These are phyloP conservation scores for Botrytis porri DNA, from an alignment of 2,329 filamentous ascomycete genomes.

Conservation along the genomic window DNA sequence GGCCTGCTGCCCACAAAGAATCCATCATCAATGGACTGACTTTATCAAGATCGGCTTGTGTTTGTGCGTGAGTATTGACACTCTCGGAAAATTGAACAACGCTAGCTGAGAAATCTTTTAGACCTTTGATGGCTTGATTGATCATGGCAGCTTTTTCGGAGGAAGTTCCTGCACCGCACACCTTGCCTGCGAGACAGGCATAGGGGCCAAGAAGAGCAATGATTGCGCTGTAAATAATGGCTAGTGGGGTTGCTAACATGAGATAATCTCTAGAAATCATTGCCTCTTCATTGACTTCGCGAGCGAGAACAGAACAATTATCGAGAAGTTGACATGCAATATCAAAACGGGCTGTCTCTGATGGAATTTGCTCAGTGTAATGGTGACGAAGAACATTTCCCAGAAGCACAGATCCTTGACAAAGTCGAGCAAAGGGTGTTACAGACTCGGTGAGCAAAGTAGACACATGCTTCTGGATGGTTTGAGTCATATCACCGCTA, in stretches of 20 bases:
- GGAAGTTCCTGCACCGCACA: constrained; percentile 9
- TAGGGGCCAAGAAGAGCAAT: constrained; percentile 42
- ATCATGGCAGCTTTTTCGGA: constrained; percentile 38
- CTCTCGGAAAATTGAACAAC: constrained; percentile 37
- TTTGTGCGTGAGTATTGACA: constrained; percentile 27
- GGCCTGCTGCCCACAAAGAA: constrained; percentile 40
- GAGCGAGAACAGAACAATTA: constrained; percentile 31
- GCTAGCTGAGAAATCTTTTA: constrained; percentile 36
- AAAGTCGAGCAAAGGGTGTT: constrained; percentile 51
- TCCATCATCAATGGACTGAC: constrained; percentile 42
- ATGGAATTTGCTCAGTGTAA: constrained; percentile 25
- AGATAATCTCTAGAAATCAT: constrained; percentile 30
- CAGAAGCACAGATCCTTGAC: constrained; percentile 41
- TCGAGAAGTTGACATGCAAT: constrained; percentile 33
- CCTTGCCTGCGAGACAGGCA: constrained; percentile 35
- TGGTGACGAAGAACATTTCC: constrained; percentile 39
- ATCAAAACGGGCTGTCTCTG: constrained; percentile 29
- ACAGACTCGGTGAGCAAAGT: constrained; percentile 45
- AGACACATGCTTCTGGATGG: constrained; percentile 34
- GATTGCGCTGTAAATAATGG: constrained; percentile 34
- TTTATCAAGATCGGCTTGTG: constrained; percentile 32
- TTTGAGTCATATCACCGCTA: constrained; percentile 38
- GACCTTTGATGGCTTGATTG: constrained; percentile 37
- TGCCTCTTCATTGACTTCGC: constrained; percentile 33
- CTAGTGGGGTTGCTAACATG: constrained; percentile 30